These are phyloP conservation scores for Nakazawaea pomicola DNA, from an alignment of 805 yeast species.

Conservation along the genomic window DNA sequence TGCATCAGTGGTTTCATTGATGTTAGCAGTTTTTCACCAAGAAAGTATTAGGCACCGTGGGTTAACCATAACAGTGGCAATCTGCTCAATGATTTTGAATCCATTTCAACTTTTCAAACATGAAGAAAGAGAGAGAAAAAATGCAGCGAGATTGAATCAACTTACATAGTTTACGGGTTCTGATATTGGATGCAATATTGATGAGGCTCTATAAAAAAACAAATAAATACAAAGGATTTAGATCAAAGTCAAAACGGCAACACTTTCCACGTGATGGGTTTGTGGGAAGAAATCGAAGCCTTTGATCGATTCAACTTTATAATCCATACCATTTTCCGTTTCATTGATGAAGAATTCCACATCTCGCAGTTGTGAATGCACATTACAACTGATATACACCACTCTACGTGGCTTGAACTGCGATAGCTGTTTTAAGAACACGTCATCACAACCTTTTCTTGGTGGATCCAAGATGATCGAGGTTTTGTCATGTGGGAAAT, in stretches of 20 bases:
- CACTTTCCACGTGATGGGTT: conserved; percentile 88
- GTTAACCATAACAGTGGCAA: too few relatives aligned
- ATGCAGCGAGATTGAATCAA: too few relatives aligned
- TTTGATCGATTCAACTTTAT: conserved; percentile 73
- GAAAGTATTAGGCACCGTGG: too few relatives aligned
- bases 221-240: too few relatives aligned
- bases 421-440: conserved; percentile 79
- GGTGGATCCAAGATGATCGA: conserved; percentile 96
- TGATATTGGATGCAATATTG: too few relatives aligned
- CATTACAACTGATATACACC: conserved; percentile 96
- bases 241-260: conserved; percentile 81
- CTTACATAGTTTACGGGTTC: too few relatives aligned
- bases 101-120: too few relatives aligned
- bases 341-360: conserved; percentile 72
- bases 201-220: too few relatives aligned
- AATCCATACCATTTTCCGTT: conserved; percentile 56
- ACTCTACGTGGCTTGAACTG: conserved; percentile 79
- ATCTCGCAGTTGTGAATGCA: conserved; percentile 96
- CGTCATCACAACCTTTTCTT: conserved; percentile 92
- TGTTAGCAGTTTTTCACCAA: too few relatives aligned
- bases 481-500: conserved; percentile 70
- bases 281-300: conserved; percentile 98
- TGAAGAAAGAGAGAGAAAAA: too few relatives aligned
- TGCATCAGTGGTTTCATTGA: too few relatives aligned
- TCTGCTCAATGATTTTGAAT: too few relatives aligned